Base-by-base conservation (phyloP, 805 yeast genomes). In the Scheffersomyces coipomensis region DNA sequence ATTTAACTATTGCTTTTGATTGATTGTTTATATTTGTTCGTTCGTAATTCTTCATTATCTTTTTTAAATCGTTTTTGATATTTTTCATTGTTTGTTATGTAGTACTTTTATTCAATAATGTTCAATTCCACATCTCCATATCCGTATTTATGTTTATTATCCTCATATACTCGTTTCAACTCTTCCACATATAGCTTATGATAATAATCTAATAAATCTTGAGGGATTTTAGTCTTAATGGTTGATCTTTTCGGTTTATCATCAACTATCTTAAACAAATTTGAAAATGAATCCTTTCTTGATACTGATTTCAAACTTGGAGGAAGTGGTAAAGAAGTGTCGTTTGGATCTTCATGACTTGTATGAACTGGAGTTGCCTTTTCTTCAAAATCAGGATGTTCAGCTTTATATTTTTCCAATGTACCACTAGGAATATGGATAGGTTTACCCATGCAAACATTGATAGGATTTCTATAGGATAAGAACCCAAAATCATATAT, bases 401-500 rank as follows among this genome's bases (percentile, higher is more conserved):
- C 46, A 29, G 48, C 43, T 39, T 48, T 48, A 44, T 64, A 65
- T 4, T 62, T 66, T 38, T 50, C 55, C 22, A 68, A 41, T n/a
- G 56, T 49, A 12, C 62, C 61, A 6, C 54, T 48, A 4, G 87
- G 85, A 4, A 83, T 71, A 35, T 70, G 65, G 18, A 83, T 79
- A 4, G 95, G 90, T 17, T 62, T 65, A 0, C 95, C 95, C 24
- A 80, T 67, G 42, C 87, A 95, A 11, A 93, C 72, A 45, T 86
- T 74, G 39, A 93, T 82, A 2, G 87, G 87, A 38, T 83, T 76
- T 48, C 97, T 73, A 58, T 79, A 90, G 1, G 99, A 98, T 41
- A 93, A 62, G 22, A 93, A 64, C 0, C 99, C 99, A 64, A 85
- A 87, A 56, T 89, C 96, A 52, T 90, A 87, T 53, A 91, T 88